Base-by-base conservation (phyloP, 768 basidiomycete genomes). In the Podaxis sp. region DNA sequence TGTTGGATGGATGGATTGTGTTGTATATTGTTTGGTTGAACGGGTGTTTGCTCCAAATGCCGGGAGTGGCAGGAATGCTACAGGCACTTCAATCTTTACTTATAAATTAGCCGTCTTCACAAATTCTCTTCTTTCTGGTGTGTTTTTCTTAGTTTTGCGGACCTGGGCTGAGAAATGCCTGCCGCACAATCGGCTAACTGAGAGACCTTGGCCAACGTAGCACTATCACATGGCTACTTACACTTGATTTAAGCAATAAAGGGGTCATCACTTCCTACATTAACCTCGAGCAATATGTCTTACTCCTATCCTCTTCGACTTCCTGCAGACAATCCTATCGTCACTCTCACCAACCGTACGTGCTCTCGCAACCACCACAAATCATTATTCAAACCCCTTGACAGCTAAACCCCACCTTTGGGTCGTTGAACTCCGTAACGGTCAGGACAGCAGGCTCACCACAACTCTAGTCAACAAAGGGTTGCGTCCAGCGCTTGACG, bases 371-470 rank as follows among this genome's bases (percentile, higher is more conserved):
- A 27, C 21, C 18, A 4, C 16, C 4, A 5, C 23, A 25, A 21
- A 14, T 58, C 28, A 40, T 56, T 52, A 37, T 50, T 48, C n/a
- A 37, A 57, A 32, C 50, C 44, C 16, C 56, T 5, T 18, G 37
- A 35, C 65, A 91, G 88, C 88, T 5, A 82, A 82, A 61, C 70
- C 80, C 2, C 75, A 76, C 2, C 63, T 89, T 40, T 94, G 91
- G 91, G 76, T 90, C 53, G 82, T 93, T 61, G 91, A 94, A 69
- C 72, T 94, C 56, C 90, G 90, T 67, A 89, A 91, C 69, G 90
- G 88, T 13, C 77, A 77, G 40, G 92, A 94, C 71, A 90, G 80
- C 64, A 84, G 91, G 21, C 71, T 94, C 50, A 88, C 86, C 0
- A 72, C 77, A 25, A 71, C 71, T 5, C 72, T 94, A 55, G 74